A percentile compares a stretch with the other conserved stretches of the same genome.
Conservation (phyloP, 495 filamentous ascomycete species). For the Podospora anserina region DNA sequence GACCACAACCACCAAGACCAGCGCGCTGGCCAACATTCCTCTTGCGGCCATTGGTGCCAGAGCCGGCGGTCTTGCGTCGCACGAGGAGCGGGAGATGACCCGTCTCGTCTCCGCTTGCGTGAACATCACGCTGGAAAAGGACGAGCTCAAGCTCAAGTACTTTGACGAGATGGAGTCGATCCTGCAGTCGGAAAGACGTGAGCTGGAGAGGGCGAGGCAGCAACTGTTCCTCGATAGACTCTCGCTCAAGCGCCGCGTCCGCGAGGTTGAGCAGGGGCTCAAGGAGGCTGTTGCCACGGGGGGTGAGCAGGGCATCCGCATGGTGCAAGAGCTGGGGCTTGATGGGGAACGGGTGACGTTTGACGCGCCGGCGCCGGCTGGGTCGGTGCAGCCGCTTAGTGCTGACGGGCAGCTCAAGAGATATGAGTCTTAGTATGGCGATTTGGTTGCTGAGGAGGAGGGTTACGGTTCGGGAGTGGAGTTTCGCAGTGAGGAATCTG, state of each 20-base stretch:
- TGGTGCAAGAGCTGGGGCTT: constrained; percentile 47
- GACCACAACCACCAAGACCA: constrained; percentile 49
- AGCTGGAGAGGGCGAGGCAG: constrained; percentile 85
- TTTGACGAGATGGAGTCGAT: constrained; percentile 95
- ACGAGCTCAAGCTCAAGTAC: constrained; percentile 81
- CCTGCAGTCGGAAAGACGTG: constrained; percentile 84
- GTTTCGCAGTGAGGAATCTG: not conserved
- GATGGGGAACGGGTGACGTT: constrained; percentile 60
- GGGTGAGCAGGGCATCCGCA: constrained; percentile 56
- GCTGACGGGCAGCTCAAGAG: constrained; percentile 55
- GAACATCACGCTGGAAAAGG: constrained; percentile 78
- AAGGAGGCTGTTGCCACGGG: constrained; percentile 58
- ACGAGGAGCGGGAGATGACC: constrained; percentile 95
- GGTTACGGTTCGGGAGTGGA: too few relatives aligned
- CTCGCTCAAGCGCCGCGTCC: constrained; percentile 80
- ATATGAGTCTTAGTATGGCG: constrained; percentile 42
- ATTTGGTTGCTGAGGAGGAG: not conserved
- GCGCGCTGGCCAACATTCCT: constrained; percentile 70
- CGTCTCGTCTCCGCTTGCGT: constrained; percentile 81
- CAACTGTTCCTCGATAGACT: constrained; percentile 91
- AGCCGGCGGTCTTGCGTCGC: constrained; percentile 81
- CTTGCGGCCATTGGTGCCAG: constrained; percentile 82
- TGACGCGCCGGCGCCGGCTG: constrained; percentile 45
- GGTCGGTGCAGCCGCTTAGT: constrained; percentile 62
- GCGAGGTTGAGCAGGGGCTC: constrained; percentile 75